Base-by-base conservation (phyloP, 2,329 filamentous ascomycete genomes). In the Botryotinia calthae region DNA sequence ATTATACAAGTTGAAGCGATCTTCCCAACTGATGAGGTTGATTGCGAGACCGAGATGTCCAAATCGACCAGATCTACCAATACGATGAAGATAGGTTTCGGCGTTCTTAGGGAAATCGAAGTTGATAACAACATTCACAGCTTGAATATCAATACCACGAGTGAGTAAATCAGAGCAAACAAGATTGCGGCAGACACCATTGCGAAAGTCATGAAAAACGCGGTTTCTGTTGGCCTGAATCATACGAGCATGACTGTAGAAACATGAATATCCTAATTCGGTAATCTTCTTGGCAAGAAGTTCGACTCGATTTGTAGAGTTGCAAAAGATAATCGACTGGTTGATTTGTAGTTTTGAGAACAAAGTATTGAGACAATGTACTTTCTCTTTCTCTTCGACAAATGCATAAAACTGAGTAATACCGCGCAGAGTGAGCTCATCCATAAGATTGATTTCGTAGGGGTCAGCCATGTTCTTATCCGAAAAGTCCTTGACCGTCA, bases 321-420 rank as follows among this genome's bases (percentile, higher is more conserved):
- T 99, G 85, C 96, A 99, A 86, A 99, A 99, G 82, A 99, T 99
- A 85, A 99, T 99, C 75, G 97, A 99, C 86, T 99, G 96, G 85
- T 99, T 99, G 85, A 99, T 99, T 84, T 99, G 95, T 25, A 99
- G 90, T 84, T 98, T 97, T 78, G 95, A 98, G 86, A 99, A 99
- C 76, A 99, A 91, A 0, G 96, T 99, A 86, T 99, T 99, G 77
- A 99, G 85, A 82, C 96, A 99, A 85, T 99, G 97, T 31, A 99
- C 96, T 85, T 99, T 99, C 82, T 98, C 94, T 85, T 98, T 98
- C 85, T 99, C 96, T 83, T 99, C 96, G 70, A 99, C 97, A 78
- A 98, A 99, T 59, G 96, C 96, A 81, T 99, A 99, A 85, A 98
- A 99, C 82, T 99, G 96, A 0, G 96, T 99, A 81, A 99, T 98